Evolutionary conservation across 345 rosid genomes (phyloP).

Genomic region (Populus simonii): DNA sequence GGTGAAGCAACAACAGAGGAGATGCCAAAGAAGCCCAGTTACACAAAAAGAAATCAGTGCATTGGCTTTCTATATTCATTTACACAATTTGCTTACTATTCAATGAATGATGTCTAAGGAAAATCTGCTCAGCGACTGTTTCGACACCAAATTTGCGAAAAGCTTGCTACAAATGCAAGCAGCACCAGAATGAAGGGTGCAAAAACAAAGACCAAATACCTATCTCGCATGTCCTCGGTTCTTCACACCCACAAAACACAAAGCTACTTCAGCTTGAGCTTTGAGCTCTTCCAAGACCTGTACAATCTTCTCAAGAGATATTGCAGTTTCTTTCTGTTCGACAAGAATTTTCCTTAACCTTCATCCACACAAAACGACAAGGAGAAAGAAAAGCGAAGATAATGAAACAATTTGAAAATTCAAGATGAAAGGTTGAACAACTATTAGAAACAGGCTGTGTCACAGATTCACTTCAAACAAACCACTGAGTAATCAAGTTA

Average conservation of each 20-base stretch:
- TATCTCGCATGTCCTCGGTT: slow-evolving; percentile 26
- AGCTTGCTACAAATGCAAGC: background rate
- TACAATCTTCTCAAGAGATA: slow-evolving; percentile 62
- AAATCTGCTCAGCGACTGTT: background rate
- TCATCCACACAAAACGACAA: slow-evolving; percentile 21
- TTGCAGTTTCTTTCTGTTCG: slow-evolving; percentile 44
- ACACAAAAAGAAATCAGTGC: background rate
- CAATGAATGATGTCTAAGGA: background rate
- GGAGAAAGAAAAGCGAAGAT: background rate
- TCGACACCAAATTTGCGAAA: background rate
- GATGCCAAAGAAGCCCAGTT: background rate
- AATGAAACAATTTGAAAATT: slow-evolving; percentile 11
- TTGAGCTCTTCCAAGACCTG: slow-evolving; percentile 90
- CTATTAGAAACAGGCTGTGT: background rate
- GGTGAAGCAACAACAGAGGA: background rate
- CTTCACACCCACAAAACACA: slow-evolving; percentile 84
- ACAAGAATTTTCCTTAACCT: slow-evolving; percentile 77
- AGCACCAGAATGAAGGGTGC: background rate
- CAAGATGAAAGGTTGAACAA: background rate
- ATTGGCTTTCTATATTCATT: background rate
- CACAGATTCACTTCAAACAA: background rate
- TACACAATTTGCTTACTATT: background rate
- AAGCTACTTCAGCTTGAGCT: slow-evolving; percentile 93
- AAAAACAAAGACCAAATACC: background rate
- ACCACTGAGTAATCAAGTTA: background rate